A percentile compares a stretch with the other conserved stretches of the same genome.
Evolutionary conservation across 805 yeast species (phyloP).

Genomic region (Candida koratica): DNA sequence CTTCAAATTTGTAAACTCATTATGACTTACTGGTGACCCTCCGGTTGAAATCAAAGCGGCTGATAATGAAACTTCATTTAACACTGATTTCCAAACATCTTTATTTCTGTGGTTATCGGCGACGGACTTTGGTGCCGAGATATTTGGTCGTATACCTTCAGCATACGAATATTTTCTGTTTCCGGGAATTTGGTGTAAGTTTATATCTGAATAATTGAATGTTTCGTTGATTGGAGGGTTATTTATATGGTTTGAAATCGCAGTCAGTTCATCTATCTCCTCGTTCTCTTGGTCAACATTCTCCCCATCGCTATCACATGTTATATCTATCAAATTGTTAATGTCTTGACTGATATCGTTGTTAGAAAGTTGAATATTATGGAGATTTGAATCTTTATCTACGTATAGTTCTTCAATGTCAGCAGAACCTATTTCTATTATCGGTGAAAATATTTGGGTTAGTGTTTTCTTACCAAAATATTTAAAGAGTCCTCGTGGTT

Average conservation of each 20-base stretch:
- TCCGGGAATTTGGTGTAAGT: background rate
- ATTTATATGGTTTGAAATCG: no score
- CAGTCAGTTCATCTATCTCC: no score
- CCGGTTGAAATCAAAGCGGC: slow-evolving; percentile 38
- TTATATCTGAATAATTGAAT: background rate
- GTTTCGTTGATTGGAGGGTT: no score
- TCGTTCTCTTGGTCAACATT: background rate
- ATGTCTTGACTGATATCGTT: background rate
- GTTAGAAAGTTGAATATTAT: background rate
- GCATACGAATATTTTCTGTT: slow-evolving; percentile 12
- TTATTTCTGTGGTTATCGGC: slow-evolving; percentile 1
- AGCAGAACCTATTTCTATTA: slow-evolving; percentile 4
- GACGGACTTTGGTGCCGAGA: background rate
- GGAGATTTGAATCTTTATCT: background rate
- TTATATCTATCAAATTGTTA: slow-evolving; percentile 1
- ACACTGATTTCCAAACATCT: slow-evolving; percentile 28
- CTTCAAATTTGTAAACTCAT: slow-evolving; percentile 21
- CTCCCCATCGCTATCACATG: background rate
- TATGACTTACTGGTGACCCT: slow-evolving; percentile 20
- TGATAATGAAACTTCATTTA: slow-evolving; percentile 31
- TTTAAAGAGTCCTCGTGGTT: background rate
- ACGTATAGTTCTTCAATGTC: slow-evolving; percentile 1
- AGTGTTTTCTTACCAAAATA: slow-evolving; percentile 6
- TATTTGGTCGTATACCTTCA: slow-evolving; percentile 6
- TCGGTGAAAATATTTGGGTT: slow-evolving; percentile 12